Evolutionary conservation across 1,284 basidiomycete genomes (phyloP), one percentile per base, ranked within the genome.

Genomic region (Rhodotorula sp.): DNA sequence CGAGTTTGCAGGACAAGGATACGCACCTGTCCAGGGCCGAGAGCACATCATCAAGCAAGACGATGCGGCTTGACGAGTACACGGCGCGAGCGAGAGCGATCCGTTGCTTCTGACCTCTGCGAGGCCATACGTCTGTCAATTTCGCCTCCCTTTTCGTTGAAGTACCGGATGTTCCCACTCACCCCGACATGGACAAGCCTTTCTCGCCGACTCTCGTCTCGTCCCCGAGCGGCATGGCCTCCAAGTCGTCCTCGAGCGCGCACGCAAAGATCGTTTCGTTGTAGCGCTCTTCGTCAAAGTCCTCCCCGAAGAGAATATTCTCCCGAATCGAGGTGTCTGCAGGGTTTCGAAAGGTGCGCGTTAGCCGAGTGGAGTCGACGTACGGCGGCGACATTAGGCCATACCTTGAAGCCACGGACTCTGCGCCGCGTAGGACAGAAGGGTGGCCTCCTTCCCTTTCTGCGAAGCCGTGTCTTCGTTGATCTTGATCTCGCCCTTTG

Each of bases 61-160:
- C 71, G 48, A 78, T 54, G 12, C 69, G 45, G 8, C 70, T 61
- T 8, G 62, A 60, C 3, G 77, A 62, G 82, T 98, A 99, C 34
- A 98, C 88, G 2, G 95, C 95, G 64, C 95, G 89, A 43, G 95
- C 95, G 14, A 95, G 85, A 0, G 92, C 89, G 59, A 92, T 91
- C 83, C 95, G 85, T 52, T 94, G 93, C 79, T 98, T 97, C 81
- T 99, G 95, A 45, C 95, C 95, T 5, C 74, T 73, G 48, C 89
- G 91, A 45, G 34, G 34, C 34, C 93, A 81, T 86, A 31, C 19
- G 21, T 5, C 2, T 10, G 15, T 55, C 34, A 58, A 43, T 28
- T 21, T 26, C 5, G 8, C 58, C 23, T 38, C 43, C 4, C 1
- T 26, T 26, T 10, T 2, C 18, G n/a, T 28, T 21, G 54, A 28